A percentile compares a stretch with the other conserved stretches of the same genome.
phyloP scores from a whole-genome alignment of 1,139 yeast genomes.

The Saccharomyces hybrid region DNA sequence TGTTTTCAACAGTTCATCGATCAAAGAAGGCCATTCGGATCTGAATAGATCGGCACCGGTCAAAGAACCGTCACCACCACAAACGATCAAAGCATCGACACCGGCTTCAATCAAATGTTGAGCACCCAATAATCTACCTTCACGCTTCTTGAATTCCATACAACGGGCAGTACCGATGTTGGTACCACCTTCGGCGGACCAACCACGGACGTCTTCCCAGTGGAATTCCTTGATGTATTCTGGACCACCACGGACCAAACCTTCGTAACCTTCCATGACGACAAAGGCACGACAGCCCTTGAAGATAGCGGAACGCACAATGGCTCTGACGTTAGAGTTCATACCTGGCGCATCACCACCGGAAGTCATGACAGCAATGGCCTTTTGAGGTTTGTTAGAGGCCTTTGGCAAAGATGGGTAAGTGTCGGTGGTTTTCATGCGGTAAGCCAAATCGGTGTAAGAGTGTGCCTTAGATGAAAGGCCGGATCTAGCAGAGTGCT shows the following conservation, averaged over 20 bases:
- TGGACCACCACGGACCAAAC: constrained; percentile 77
- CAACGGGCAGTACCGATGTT: constrained; percentile 95
- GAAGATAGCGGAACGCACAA: constrained; percentile 81
- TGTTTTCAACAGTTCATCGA: constrained; percentile 55
- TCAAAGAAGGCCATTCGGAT: constrained; percentile 84
- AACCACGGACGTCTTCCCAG: constrained; percentile 94
- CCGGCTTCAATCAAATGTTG: constrained; percentile 79
- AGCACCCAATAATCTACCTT: constrained; percentile 76
- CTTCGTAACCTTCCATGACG: constrained; percentile 90
- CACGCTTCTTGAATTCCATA: constrained; percentile 71
- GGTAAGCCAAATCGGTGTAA: constrained; percentile 22
- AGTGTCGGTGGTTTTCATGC: constrained; percentile 15
- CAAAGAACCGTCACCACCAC: constrained; percentile 97
- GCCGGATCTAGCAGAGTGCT: constrained; percentile 11
- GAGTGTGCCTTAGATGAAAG: constrained; percentile 26
- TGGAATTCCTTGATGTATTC: constrained; percentile 59
- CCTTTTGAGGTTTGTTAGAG: constrained; percentile 15
- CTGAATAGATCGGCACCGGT: constrained; percentile 96
- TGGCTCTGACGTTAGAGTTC: constrained; percentile 84
- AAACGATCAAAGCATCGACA: constrained; percentile 91
- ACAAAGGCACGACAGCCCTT: constrained; percentile 93
- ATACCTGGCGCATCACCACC: constrained; percentile 98
- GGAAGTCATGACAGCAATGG: constrained; percentile 89
- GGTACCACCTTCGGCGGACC: constrained; percentile 88
- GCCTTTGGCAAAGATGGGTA: constrained; percentile 21